Evolutionary conservation across 1,284 basidiomycete genomes (phyloP), one percentile per base, ranked within the genome.

Genomic region (Ganoderma sinense): DNA sequence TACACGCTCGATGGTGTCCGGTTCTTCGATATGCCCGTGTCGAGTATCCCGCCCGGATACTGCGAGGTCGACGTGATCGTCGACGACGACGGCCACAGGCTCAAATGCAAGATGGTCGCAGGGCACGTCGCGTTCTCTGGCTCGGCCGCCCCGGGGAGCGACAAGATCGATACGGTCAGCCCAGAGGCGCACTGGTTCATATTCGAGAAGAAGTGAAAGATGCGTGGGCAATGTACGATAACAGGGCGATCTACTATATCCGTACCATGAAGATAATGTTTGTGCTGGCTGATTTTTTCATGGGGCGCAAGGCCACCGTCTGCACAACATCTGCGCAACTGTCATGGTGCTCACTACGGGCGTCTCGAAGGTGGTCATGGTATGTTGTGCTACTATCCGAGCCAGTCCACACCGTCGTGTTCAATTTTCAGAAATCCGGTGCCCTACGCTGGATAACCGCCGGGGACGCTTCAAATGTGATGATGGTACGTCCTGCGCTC

Each of bases 81-180:
- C 10, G 73, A 80, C 43, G 84, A 85, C 43, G 39, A 59, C 5
- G 56, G 56, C 33, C 2, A 18, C 14, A 78, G 80, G 60, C 70
- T 80, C 51, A 73, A 82, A 14, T 80, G 80, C 63, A 74, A 78
- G 64, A 78, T 87, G 75, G 76, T 83, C 6, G 83, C 85, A 1
- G 86, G 86, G 0, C 77, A 80, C 14, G 71, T 85, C 13, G 84
- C 70, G 1, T 64, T 64, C 36, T 39, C 66, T 16, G n/a, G 43
- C 8, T 62, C 61, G 8, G 23, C 60, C 18, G 29, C 43, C 3
- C 4, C 20, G n/a, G 95, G 41, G 2, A n/a, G 43, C 43, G 62
- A 29, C 10, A 13, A 31, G 43, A 43, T 48, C 6, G 67, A 69
- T 29, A 65, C 68, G 13, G 33, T 69, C n/a, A 53, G 68, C 60